These are phyloP conservation scores for Suhomyces sp. DNA, from an alignment of 805 yeast genomes.

Conservation along the genomic window DNA sequence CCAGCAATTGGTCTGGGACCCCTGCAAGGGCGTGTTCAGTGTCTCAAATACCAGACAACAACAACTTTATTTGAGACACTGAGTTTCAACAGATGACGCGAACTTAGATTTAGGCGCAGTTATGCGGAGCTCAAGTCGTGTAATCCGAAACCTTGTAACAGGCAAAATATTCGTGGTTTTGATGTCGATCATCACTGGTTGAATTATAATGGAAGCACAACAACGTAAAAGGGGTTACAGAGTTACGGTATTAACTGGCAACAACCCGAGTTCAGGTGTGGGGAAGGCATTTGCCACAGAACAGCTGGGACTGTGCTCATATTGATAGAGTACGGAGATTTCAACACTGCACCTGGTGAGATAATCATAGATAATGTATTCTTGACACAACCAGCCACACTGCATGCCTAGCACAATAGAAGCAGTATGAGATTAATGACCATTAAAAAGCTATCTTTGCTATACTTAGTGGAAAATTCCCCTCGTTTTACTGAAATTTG, in stretches of 20 bases:
- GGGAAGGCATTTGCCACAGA: background rate
- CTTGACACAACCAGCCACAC: background rate
- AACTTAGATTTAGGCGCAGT: background rate
- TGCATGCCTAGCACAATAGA: background rate
- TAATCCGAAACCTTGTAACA: background rate
- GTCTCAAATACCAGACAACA: background rate
- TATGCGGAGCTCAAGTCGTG: background rate
- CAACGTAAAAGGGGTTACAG: background rate
- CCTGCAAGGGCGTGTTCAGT: background rate
- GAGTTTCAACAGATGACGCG: background rate
- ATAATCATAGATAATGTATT: background rate
- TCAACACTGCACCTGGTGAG: background rate
- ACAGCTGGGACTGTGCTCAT: background rate
- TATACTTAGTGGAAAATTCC: background rate
- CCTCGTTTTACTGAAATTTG: background rate
- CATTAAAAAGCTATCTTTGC: background rate
- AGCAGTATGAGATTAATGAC: background rate
- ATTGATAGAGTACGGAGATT: background rate
- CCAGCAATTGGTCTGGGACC: slow-evolving; percentile 1
- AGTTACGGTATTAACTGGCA: background rate
- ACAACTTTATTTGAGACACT: background rate
- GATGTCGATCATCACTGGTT: background rate
- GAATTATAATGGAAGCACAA: background rate
- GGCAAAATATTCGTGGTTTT: background rate
- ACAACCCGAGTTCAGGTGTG: background rate